A percentile compares a stretch with the other conserved stretches of the same genome.
Evolutionary conservation across 1,284 basidiomycete species (phyloP).

Genomic region (Cryptococcus deneoformans): DNA sequence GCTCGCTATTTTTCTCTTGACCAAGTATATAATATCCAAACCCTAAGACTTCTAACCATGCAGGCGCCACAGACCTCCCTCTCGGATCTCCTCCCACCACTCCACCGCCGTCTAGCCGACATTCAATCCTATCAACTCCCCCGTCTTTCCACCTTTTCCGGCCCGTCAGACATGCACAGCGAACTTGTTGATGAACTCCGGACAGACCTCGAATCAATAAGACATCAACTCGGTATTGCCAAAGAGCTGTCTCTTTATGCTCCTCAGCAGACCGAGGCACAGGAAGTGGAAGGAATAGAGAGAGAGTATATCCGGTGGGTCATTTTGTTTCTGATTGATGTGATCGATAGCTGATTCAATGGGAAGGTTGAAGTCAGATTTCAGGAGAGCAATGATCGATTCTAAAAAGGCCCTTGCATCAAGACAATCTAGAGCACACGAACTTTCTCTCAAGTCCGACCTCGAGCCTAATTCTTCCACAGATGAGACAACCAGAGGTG

Average conservation of each 20-base stretch:
- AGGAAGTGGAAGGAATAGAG: constrained; percentile 9
- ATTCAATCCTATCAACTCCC: constrained; percentile 69
- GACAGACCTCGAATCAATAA: constrained; percentile 65
- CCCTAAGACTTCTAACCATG: background rate
- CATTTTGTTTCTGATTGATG: constrained; percentile 17
- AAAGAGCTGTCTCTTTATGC: background rate
- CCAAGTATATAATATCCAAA: background rate
- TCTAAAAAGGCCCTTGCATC: constrained; percentile 23
- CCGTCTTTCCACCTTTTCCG: constrained; percentile 62
- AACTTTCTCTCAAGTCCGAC: constrained; percentile 3
- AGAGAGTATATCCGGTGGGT: constrained; percentile 21
- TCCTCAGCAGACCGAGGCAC: background rate
- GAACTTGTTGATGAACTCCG: constrained; percentile 68
- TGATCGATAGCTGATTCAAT: background rate
- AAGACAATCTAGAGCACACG: constrained; percentile 7
- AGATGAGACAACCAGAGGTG: constrained; percentile 5
- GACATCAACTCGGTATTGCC: constrained; percentile 62
- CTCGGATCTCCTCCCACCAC: constrained; percentile 1
- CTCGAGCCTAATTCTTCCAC: constrained; percentile 23
- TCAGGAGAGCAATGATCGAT: constrained; percentile 27
- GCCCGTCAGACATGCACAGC: constrained; percentile 66
- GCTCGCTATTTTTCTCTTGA: background rate
- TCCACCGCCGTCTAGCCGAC: constrained; percentile 60
- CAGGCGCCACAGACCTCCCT: background rate
- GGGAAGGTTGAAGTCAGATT: constrained; percentile 23